Base-by-base conservation (phyloP, 108 stramenopile genomes). In the Schizochytrium sp. region DNA sequence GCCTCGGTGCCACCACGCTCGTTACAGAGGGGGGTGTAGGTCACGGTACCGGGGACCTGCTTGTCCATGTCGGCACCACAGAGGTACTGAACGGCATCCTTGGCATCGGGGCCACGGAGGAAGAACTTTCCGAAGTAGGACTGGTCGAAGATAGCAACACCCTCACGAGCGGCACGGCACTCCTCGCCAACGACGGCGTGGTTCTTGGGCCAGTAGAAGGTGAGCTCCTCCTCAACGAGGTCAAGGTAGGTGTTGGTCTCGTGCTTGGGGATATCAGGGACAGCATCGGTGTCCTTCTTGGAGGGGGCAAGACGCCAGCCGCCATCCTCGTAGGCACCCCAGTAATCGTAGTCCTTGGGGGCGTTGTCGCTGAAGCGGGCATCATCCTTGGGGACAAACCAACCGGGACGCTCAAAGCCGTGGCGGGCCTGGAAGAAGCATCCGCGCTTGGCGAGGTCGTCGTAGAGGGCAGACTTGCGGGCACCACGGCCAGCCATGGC, bases 81-180 rank as follows among this genome's bases (percentile, higher is more conserved):
- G 76, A 92, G 13, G 50, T 69, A 49, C 46, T 92, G 87, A 13
- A 92, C 50, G 57, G 45, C n/a, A 19, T 15, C 46, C 7, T 60
- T n/a, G 45, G 92, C 92, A 28, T 89, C 90, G 17, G 50, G 45
- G 3, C 92, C 92, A 40, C 72, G 72, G 40, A 92, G 57, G 28
- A 83, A 49, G 58, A 92, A 91, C 17, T 92, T 92, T 13, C 89
- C 72, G 61, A 92, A 89, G 57, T 87, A 92, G 3, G 90, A 89
- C 90, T 88, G 87, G 72, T 92, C 92, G 46, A 92, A 89, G 61
- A 92, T 53, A 19, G 90, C 90, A 19, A 91, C 92, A 7, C 87
- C 87, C 45, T 89, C 50, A 28, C 90, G 59, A 19, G 56, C 49
- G 47, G 90, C 90, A 38, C 83, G 53, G 55, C 72, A 73, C 72